These are phyloP conservation scores for Coprinellus micaceus DNA, from an alignment of 768 basidiomycete genomes.

Conservation along the genomic window DNA sequence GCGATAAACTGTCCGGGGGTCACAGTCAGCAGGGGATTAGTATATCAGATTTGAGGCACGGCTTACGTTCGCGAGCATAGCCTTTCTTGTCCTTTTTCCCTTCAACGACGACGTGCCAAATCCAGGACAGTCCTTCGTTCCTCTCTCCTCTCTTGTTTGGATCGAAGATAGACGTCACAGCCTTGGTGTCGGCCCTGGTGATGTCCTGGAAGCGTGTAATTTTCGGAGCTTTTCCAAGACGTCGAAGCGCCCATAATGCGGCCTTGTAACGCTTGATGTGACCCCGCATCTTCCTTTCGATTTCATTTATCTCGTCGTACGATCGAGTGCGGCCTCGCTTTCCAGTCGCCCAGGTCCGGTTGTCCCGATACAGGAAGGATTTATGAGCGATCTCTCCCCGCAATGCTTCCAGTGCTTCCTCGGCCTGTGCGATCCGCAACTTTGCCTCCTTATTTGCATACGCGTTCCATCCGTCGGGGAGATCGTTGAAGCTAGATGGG, in stretches of 20 bases:
- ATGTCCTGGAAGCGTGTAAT: not conserved
- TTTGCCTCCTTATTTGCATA: not conserved
- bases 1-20: not conserved
- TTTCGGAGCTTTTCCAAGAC: not conserved
- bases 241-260: not conserved
- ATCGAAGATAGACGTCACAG: not conserved
- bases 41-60: no score
- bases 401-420: not conserved
- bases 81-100: not conserved
- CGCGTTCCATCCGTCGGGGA: not conserved
- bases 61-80: not conserved
- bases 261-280: not conserved
- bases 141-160: not conserved
- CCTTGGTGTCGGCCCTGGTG: not conserved
- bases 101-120: not conserved
- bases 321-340: not conserved
- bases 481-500: not conserved
- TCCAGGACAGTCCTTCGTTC: not conserved
- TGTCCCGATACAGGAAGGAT: not conserved
- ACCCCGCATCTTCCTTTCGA: not conserved
- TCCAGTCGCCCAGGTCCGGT: not conserved
- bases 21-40: no score
- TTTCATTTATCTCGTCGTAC: not conserved
- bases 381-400: not conserved
- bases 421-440: conserved; percentile 1